Evolutionary conservation across 164 flowering plant species (phyloP), one percentile per base, ranked within the genome.

Genomic region (Pachysandra terminalis): DNA sequence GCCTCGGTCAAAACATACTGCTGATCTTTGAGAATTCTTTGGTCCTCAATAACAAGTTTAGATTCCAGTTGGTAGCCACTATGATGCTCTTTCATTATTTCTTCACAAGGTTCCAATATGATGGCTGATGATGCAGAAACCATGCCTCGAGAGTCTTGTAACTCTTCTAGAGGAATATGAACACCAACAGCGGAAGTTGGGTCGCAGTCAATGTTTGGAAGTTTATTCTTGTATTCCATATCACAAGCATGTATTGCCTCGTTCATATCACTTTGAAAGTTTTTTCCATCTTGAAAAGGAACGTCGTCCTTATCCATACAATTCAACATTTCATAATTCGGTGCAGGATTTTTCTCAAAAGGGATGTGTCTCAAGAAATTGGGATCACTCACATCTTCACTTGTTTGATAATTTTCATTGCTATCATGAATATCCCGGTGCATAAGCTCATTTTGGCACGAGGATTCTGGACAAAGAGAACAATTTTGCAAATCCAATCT

Each of bases 31-130:
- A 63, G 56, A 40, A 55, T 22, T 48, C 51, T 74, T 63, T 72
- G 79, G 74, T 60, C 71, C 56, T 62, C 72, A 52, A 61, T 13
- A 28, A 66, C 54, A 56, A 64, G 57, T 32, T 77, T 73, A 64
- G 74, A 59, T 59, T 71, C 73, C 19, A 63, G 58, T 28, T 67
- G 69, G 73, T 28, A 58, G 58, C 45, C 66, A 35, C 55, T 40
- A 10, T 22, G 37, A 25, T 58, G 60, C 35, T 67, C 76, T 63
- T 52, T 67, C 26, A 19, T 37, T 25, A 10, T 19, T 56, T 78
- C 71, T 58, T 19, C 48, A 62, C 68, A 65, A 61, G 37, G 67
- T 71, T 65, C 76, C 2, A 14, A 13, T 62, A n/a, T 16, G 51
- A 22, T 24, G 21, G 68, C n/a, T 58, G 72, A 52, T 54, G 76